Base-by-base conservation (phyloP, 1,284 basidiomycete genomes). In the Ceratobasidium sp. region DNA sequence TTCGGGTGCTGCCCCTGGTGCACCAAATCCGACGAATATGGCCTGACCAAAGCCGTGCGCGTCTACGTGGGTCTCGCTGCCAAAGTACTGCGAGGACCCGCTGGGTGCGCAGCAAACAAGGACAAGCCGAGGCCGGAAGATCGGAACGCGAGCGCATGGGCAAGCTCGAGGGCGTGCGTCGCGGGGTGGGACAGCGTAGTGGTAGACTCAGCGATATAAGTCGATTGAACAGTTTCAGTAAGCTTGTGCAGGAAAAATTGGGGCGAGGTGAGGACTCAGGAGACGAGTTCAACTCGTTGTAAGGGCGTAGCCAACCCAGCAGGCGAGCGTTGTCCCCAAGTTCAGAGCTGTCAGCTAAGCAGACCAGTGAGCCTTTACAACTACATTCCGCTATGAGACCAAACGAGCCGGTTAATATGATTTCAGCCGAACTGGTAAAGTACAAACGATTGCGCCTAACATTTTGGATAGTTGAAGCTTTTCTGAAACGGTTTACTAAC, bases 101-200 rank as follows among this genome's bases (percentile, higher is more conserved):
- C 94, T n/a, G n/a, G n/a, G n/a, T n/a, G n/a, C n/a, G n/a, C n/a
- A 31, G 94, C 91, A 83, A 93, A 95, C 77, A 98, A 87, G 54
- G 94, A 92, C 79, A 92, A 88, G 80, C 95, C 95, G 79, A 98
- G 92, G 34, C 96, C 94, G 1, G 66, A 27, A 71, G 86, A 85
- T 80, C 95, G 94, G 92, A 98, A 98, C 58, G 96, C 96, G 74
- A 96, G 85, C 58, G 87, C n/a, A n/a, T n/a, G n/a, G n/a, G n/a
- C n/a, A n/a, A n/a, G n/a, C n/a, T n/a, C n/a, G n/a, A n/a, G n/a
- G n/a, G n/a, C n/a, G n/a, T n/a, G n/a, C n/a, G n/a, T n/a, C n/a
- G n/a, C n/a, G n/a, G n/a, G n/a, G n/a, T n/a, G n/a, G n/a, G n/a
- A n/a, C n/a, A n/a, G n/a, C n/a, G n/a, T n/a, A n/a, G n/a, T n/a